Percentiles rank a stretch among this genome's conserved stretches.
These are phyloP conservation scores for Kluyveromyces marxianus DNA, from an alignment of 1,139 yeast genomes.

Conservation along the genomic window DNA sequence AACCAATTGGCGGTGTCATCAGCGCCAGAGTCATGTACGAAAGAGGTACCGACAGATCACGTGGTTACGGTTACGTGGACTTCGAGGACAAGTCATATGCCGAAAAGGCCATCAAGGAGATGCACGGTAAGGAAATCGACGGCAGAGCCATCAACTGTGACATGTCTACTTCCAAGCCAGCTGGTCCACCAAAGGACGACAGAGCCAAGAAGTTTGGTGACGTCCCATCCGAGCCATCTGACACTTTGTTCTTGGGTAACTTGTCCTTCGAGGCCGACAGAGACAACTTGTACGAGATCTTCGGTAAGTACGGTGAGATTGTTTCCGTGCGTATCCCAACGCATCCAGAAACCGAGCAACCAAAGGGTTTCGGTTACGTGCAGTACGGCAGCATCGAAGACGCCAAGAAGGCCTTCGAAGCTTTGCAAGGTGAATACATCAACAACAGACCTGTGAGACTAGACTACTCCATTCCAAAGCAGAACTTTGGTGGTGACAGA, in stretches of 20 bases:
- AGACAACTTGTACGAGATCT: constrained; percentile 64
- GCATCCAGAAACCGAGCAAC: constrained; percentile 97
- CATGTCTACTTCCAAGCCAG: constrained; percentile 80
- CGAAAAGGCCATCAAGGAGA: constrained; percentile 77
- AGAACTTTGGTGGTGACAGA: constrained; percentile 33
- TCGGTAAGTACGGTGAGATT: constrained; percentile 72
- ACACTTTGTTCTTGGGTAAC: constrained; percentile 93
- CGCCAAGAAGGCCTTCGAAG: constrained; percentile 84
- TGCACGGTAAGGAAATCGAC: constrained; percentile 90
- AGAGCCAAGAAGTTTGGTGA: constrained; percentile 91
- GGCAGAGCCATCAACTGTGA: constrained; percentile 96
- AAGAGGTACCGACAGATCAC: constrained; percentile 84
- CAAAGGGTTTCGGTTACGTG: constrained; percentile 98
- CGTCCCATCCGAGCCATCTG: constrained; percentile 83
- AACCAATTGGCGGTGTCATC: constrained; percentile 69
- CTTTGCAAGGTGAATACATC: constrained; percentile 79
- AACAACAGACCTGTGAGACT: constrained; percentile 93
- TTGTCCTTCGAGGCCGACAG: constrained; percentile 82
- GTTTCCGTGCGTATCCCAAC: constrained; percentile 92
- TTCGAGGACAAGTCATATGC: constrained; percentile 71
- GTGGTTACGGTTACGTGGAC: constrained; percentile 98
- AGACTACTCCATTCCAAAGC: constrained; percentile 89
- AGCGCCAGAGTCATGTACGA: constrained; percentile 92
- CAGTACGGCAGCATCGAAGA: constrained; percentile 82
- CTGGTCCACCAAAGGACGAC: constrained; percentile 44